A percentile compares a stretch with the other conserved stretches of the same genome.
Evolutionary conservation across 2,329 filamentous ascomycete genomes (phyloP).

Genomic region (Cladosporium sp.): DNA sequence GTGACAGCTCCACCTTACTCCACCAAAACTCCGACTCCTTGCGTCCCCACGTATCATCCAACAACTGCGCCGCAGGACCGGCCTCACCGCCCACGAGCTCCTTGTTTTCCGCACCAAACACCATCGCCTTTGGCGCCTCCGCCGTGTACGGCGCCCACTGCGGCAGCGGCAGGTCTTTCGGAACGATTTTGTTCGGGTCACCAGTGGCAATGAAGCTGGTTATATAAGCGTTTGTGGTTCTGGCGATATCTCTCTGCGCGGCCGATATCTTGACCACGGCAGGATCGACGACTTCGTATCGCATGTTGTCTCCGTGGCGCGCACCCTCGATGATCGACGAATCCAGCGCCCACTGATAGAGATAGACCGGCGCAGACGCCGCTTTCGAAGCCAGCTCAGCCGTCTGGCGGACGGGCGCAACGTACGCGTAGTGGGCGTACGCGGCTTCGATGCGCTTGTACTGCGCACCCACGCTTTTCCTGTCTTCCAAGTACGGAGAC

Average conservation of each 20-base stretch:
- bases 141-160: constrained; percentile 22
- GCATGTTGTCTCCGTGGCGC: constrained; percentile 32
- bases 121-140: constrained; percentile 29
- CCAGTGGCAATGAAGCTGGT: constrained; percentile 30
- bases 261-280: constrained; percentile 20
- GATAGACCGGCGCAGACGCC: constrained; percentile 39
- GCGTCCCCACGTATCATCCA: constrained; percentile 40
- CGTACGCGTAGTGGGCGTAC: constrained; percentile 60
- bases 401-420: constrained; percentile 57
- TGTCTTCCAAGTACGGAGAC: constrained; percentile 38
- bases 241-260: constrained; percentile 27
- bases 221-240: constrained; percentile 27
- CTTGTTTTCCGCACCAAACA: constrained; percentile 57
- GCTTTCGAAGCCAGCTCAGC: constrained; percentile 38
- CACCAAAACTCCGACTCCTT: constrained; percentile 57
- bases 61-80: constrained; percentile 42
- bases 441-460: constrained; percentile 54
- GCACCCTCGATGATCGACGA: constrained; percentile 31
- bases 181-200: constrained; percentile 25
- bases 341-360: constrained; percentile 57
- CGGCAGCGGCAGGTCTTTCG: constrained; percentile 18
- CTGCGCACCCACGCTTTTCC: constrained; percentile 44
- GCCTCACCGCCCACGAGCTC: constrained; percentile 38
- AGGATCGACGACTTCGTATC: constrained; percentile 28
- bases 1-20: constrained; percentile 39